These are phyloP conservation scores for Metschnikowia colocasiae DNA, from an alignment of 805 yeast species.

Conservation along the genomic window DNA sequence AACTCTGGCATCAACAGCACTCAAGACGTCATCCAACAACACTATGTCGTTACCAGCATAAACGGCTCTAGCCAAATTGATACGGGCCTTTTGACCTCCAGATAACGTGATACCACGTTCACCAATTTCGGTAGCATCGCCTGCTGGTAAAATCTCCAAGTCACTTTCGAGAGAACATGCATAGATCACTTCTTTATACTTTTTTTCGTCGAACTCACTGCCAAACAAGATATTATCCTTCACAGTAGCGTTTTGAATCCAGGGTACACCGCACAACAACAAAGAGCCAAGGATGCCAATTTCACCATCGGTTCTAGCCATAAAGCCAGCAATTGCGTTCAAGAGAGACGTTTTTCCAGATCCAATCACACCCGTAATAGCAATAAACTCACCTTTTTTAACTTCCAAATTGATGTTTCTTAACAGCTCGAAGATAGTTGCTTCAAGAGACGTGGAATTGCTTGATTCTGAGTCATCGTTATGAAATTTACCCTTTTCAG, in stretches of 20 bases:
- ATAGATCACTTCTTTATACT: conserved; percentile 51
- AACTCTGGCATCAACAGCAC: conserved; percentile 85
- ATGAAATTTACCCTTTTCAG: neutral
- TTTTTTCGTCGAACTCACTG: conserved; percentile 43
- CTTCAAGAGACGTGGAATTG: conserved; percentile 13
- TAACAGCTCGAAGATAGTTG: conserved; percentile 43
- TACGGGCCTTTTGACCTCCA: conserved; percentile 89
- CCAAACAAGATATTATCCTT: conserved; percentile 75
- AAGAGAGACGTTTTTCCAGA: conserved; percentile 76
- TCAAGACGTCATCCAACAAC: conserved; percentile 71
- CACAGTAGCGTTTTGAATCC: conserved; percentile 82
- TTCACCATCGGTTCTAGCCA: conserved; percentile 53
- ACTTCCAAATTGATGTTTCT: conserved; percentile 50
- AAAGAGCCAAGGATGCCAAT: conserved; percentile 52
- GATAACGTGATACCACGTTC: conserved; percentile 81
- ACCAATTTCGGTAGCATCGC: conserved; percentile 77
- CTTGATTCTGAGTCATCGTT: neutral
- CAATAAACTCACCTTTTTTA: conserved; percentile 64
- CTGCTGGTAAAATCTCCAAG: conserved; percentile 63
- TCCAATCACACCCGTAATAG: conserved; percentile 78
- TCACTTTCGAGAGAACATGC: conserved; percentile 70
- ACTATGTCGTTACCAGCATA: conserved; percentile 66
- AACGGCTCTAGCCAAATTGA: conserved; percentile 75
- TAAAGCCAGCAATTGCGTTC: conserved; percentile 67
- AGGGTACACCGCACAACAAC: conserved; percentile 61